These are phyloP conservation scores for Boletus rex-veris DNA, from an alignment of 768 basidiomycete genomes.

Conservation along the genomic window DNA sequence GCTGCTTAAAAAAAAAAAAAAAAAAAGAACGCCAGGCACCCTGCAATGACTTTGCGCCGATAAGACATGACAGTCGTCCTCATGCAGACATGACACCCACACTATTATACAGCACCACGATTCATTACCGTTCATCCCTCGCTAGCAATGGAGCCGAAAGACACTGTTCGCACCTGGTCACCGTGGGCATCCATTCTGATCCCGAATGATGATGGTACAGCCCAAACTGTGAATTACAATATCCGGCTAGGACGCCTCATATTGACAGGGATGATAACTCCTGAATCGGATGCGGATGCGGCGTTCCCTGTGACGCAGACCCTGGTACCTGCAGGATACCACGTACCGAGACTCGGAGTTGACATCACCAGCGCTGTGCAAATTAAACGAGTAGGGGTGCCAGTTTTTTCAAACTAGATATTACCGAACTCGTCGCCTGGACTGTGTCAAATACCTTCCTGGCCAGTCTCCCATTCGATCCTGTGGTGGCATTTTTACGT, in stretches of 20 bases:
- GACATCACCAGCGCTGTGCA: constrained; percentile 4
- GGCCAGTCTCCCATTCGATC: neutral
- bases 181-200: neutral
- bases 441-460: neutral
- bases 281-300: constrained; percentile 1
- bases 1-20: neutral
- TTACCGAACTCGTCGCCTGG: constrained; percentile 2
- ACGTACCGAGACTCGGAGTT: neutral
- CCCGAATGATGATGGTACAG: too few species aligned
- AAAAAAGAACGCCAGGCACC: neutral
- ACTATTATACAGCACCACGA: neutral
- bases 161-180: neutral
- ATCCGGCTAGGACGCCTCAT: too few species aligned
- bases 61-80: constrained; percentile 2
- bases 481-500: constrained; percentile 4
- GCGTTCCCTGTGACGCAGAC: constrained; percentile 5
- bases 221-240: too few species aligned
- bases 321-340: constrained; percentile 2
- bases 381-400: constrained; percentile 5
- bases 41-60: neutral
- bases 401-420: constrained; percentile 1
- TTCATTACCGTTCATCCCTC: constrained; percentile 23
- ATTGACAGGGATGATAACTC: too few species aligned
- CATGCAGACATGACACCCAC: neutral
- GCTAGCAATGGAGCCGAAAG: constrained; percentile 7